Conservation (phyloP, 352 stramenopile genomes). For the Phytophthora gonapodyides region DNA sequence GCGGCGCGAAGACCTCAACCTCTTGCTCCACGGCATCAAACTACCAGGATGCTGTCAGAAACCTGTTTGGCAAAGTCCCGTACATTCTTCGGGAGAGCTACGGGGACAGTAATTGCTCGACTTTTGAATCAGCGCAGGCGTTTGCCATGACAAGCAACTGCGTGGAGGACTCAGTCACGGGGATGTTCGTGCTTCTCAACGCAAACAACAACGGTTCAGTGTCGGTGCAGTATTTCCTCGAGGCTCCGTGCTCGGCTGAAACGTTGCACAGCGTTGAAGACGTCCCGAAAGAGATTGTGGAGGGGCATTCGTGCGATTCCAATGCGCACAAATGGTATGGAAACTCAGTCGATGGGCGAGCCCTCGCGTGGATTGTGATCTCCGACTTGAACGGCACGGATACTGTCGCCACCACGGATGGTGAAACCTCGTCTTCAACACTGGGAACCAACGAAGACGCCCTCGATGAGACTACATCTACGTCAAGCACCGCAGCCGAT, state of each 20-base stretch:
- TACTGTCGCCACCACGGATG: background rate
- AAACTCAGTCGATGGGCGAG: background rate
- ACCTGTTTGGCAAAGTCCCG: background rate
- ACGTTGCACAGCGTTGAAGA: background rate
- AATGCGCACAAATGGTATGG: background rate
- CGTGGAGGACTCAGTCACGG: background rate
- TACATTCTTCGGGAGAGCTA: slow-evolving; percentile 5
- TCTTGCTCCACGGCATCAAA: background rate
- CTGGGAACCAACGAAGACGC: background rate
- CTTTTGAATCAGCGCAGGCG: background rate
- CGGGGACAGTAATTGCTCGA: background rate
- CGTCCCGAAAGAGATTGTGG: background rate
- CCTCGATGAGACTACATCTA: background rate
- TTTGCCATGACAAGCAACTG: background rate
- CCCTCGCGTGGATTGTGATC: background rate
- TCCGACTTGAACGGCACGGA: background rate
- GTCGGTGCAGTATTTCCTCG: background rate
- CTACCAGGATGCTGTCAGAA: background rate
- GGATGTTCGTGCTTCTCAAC: background rate
- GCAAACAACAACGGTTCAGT: background rate
- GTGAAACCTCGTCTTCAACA: background rate
- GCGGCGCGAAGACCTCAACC: background rate
- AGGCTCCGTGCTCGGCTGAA: background rate
- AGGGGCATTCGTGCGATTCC: background rate
- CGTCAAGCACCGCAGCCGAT: background rate